Evolutionary conservation across 805 yeast species (phyloP).

Genomic region (Myxozyma sirexii): DNA sequence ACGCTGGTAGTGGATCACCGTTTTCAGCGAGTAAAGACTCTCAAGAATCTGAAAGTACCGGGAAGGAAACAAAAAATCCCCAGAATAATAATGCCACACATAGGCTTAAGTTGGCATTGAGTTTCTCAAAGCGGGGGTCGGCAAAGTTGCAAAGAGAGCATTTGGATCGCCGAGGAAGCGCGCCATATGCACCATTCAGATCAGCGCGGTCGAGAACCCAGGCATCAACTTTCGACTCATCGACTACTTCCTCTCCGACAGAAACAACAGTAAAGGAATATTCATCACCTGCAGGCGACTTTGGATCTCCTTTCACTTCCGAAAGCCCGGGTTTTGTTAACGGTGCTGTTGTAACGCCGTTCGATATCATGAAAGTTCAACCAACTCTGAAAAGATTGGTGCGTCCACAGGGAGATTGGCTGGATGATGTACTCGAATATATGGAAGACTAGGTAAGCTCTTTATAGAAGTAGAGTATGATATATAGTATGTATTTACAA

Average conservation of each 20-base stretch:
- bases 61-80: not conserved
- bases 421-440: not conserved
- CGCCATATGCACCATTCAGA: too few relatives aligned
- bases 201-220: too few relatives aligned
- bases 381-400: not conserved
- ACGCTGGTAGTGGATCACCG: not conserved
- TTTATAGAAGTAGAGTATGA: too few relatives aligned
- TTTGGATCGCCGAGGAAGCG: not conserved
- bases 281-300: not conserved
- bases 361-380: slow-evolving; percentile 24
- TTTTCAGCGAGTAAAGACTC: not conserved
- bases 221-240: too few relatives aligned
- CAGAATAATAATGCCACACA: not conserved
- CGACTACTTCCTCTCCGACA: too few relatives aligned
- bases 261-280: too few relatives aligned
- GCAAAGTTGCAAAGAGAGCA: not conserved
- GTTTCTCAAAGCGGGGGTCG: not conserved
- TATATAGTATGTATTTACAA: not conserved
- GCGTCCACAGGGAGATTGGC: slow-evolving; percentile 1
- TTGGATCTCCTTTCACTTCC: not conserved
- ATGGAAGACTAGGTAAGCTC: too few relatives aligned
- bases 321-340: not conserved
- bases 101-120: not conserved
- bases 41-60: not conserved
- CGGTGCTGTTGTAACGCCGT: slow-evolving; percentile 8